Conservation (phyloP, 2,329 filamentous ascomycete genomes). For the Colletotrichum tropicale region DNA sequence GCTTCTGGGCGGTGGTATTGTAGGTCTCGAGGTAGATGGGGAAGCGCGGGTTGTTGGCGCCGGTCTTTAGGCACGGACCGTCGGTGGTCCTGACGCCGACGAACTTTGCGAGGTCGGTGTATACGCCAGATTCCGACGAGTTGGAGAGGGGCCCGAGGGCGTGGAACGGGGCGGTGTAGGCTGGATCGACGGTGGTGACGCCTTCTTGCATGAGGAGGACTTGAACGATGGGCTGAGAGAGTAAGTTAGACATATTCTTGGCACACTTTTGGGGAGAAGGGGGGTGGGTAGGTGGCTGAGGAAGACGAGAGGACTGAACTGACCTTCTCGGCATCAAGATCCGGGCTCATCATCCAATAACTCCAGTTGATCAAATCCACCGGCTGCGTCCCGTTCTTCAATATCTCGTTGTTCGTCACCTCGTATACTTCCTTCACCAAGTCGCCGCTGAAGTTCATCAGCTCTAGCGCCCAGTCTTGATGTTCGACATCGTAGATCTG, state of each 20-base stretch:
- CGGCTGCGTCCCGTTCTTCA: slow-evolving; percentile 46
- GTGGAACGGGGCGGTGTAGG: slow-evolving; percentile 46
- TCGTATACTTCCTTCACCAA: slow-evolving; percentile 49
- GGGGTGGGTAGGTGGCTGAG: no score
- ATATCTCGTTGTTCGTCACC: not conserved
- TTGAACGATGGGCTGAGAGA: slow-evolving; percentile 40
- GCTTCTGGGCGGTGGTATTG: slow-evolving; percentile 31
- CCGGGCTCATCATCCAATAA: slow-evolving; percentile 45
- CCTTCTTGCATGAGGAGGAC: slow-evolving; percentile 48
- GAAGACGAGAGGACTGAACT: no score
- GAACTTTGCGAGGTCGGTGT: slow-evolving; percentile 48
- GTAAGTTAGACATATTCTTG: not conserved
- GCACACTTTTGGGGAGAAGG: not conserved
- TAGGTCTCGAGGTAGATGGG: slow-evolving; percentile 46
- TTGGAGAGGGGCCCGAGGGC: slow-evolving; percentile 40
- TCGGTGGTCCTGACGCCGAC: slow-evolving; percentile 39
- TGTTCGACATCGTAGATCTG: slow-evolving; percentile 5
- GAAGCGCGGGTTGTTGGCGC: slow-evolving; percentile 43
- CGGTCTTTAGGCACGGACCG: slow-evolving; percentile 44
- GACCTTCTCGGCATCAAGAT: slow-evolving; percentile 35
- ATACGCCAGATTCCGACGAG: slow-evolving; percentile 37
- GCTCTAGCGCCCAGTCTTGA: slow-evolving; percentile 44
- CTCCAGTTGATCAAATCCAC: slow-evolving; percentile 53
- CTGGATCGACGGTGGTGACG: slow-evolving; percentile 38
- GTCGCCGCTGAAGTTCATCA: slow-evolving; percentile 48